Evolutionary conservation across 1,139 yeast genomes (phyloP), one percentile per base, ranked within the genome.

Genomic region (Blastobotrys illinoisensis): DNA sequence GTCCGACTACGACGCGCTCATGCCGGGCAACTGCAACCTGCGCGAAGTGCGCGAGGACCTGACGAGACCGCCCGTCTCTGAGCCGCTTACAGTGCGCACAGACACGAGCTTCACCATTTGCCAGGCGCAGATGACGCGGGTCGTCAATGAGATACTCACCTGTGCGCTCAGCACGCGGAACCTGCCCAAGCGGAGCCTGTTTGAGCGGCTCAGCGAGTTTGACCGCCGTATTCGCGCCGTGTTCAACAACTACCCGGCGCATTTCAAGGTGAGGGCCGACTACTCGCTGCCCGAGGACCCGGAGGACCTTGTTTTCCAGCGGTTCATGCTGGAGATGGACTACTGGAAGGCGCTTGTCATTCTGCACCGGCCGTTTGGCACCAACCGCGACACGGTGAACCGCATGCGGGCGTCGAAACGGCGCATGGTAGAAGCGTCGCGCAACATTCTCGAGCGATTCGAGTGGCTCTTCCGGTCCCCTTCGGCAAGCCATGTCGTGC

Each of bases 351-450:
- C 68, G 9, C 50, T 68, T 43, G 65, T 68, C 11, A 64, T 67
- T 4, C 59, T 70, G 26, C 73, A 70, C 52, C 64, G 72, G 20
- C 63, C 67, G 21, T 66, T 62, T 54, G 61, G 71, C 5, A 58
- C 67, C 2, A 61, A 64, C 19, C 59, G 60, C 3, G 57, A 58
- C 23, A 53, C 54, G 2, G 58, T 61, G 47, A 51, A 58, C 21
- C 61, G 60, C 50, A 61, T 64, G 46, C 54, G 59, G 20, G 57
- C 64, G 44, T 62, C 64, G 43, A 57, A 66, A 7, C 66, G 67
- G 24, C 68, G 63, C 20, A 59, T 65, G 44, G 56, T 68, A 43
- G 60, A 61, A 43, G 69, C 71, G 1, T 63, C 71, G 9, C 56
- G 63, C 9, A 63, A 61, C 5, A 60, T 70, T 23, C 53, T 70